Conservation (phyloP, 441 rosid genomes). For the Croton laevigatus region DNA sequence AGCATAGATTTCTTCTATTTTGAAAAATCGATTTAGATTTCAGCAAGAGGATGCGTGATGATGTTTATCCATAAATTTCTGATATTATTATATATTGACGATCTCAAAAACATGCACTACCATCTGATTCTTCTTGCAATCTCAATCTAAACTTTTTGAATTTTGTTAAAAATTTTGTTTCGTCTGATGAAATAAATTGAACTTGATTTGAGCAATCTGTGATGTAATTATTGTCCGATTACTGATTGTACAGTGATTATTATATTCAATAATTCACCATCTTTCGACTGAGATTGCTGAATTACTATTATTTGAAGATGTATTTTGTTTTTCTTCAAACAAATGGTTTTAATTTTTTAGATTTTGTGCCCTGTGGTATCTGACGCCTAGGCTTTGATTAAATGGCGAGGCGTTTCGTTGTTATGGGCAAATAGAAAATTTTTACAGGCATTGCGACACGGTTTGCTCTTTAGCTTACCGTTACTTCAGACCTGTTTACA, state of each 20-base stretch:
- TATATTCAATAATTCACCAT: conserved; percentile 19
- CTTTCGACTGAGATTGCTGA: conserved; percentile 31
- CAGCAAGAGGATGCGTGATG: not conserved
- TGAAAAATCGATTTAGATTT: not conserved
- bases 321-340: too few species aligned
- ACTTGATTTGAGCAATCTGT: conserved; percentile 1
- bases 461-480: conserved; percentile 21
- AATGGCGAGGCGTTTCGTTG: conserved; percentile 24
- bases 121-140: conserved; percentile 28
- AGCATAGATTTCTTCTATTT: not conserved
- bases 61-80: conserved; percentile 9
- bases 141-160: not conserved
- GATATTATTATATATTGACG: conserved; percentile 15
- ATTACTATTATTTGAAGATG: not conserved
- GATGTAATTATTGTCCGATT: not conserved
- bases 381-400: conserved; percentile 14
- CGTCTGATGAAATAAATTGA: too few species aligned
- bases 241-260: conserved; percentile 2
- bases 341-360: too few species aligned
- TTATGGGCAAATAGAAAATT: conserved; percentile 11
- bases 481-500: conserved; percentile 20
- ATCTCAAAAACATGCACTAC: conserved; percentile 28
- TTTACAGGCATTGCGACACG: conserved; percentile 28
- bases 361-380: conserved; percentile 23
- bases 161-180: not conserved